Conservation (phyloP, 805 yeast genomes). For the Schwanniomyces occidentalis region DNA sequence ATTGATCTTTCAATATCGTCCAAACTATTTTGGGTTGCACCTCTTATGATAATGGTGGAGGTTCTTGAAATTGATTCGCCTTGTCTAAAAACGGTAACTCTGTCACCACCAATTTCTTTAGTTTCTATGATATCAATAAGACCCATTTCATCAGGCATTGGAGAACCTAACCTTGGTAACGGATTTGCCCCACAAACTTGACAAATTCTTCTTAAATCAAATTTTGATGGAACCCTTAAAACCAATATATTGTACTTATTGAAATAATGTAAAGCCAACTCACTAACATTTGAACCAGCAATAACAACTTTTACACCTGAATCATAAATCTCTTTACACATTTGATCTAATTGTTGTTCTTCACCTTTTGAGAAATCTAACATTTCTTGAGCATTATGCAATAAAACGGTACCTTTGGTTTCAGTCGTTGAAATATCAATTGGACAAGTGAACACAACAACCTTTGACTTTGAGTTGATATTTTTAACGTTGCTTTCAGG, state of each 20-base stretch:
- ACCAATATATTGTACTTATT: slow-evolving; percentile 84
- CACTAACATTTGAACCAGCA: slow-evolving; percentile 95
- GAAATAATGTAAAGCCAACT: slow-evolving; percentile 87
- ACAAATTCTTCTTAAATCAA: slow-evolving; percentile 89
- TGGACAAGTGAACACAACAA: slow-evolving; percentile 91
- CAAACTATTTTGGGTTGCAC: slow-evolving; percentile 91
- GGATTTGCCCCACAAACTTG: slow-evolving; percentile 98
- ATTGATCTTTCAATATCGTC: slow-evolving; percentile 97
- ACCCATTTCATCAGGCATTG: slow-evolving; percentile 94
- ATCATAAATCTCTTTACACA: slow-evolving; percentile 78
- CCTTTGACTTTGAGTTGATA: slow-evolving; percentile 63
- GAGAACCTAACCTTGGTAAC: slow-evolving; percentile 89
- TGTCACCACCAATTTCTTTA: slow-evolving; percentile 94
- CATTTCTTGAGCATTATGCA: slow-evolving; percentile 97
- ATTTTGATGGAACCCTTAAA: slow-evolving; percentile 88
- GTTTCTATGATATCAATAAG: slow-evolving; percentile 84
- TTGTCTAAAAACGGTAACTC: slow-evolving; percentile 93
- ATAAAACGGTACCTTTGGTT: slow-evolving; percentile 94
- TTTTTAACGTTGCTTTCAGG: slow-evolving; percentile 91
- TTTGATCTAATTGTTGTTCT: slow-evolving; percentile 86
- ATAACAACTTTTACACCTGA: slow-evolving; percentile 85
- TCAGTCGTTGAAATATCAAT: slow-evolving; percentile 95
- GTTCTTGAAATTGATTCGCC: slow-evolving; percentile 68
- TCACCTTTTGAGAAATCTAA: slow-evolving; percentile 94
- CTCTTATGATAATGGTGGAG: slow-evolving; percentile 90